These are phyloP conservation scores for Pterothamnion heteromorphum DNA, from an alignment of 31 red algal genomes.

Conservation along the genomic window DNA sequence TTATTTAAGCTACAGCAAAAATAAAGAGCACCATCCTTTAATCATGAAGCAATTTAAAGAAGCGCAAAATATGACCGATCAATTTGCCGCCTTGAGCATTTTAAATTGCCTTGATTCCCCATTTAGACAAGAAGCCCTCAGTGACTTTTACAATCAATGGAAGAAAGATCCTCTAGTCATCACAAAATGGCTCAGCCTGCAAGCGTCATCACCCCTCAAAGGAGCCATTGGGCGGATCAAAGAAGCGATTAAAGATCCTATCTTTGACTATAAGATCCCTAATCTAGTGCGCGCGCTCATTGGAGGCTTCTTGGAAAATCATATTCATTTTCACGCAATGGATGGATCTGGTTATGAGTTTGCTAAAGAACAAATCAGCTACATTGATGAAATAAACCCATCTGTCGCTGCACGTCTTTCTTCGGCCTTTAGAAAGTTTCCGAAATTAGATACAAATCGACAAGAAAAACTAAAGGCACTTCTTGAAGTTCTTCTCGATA, in stretches of 20 bases:
- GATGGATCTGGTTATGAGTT: slow-evolving; percentile 78
- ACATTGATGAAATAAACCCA: slow-evolving; percentile 78
- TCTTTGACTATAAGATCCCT: too few species aligned
- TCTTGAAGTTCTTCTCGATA: too few species aligned
- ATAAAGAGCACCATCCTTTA: slow-evolving; percentile 47
- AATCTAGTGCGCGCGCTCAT: slow-evolving; percentile 85
- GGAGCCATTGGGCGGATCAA: too few species aligned
- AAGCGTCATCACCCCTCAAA: slow-evolving; percentile 70
- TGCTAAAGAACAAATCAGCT: slow-evolving; percentile 72
- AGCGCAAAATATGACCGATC: slow-evolving; percentile 87
- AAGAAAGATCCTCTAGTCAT: slow-evolving; percentile 70
- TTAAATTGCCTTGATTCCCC: slow-evolving; percentile 24
- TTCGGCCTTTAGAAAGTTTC: too few species aligned
- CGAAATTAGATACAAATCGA: too few species aligned
- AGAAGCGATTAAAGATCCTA: too few species aligned
- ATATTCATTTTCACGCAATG: slow-evolving; percentile 61
- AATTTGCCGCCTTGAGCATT: slow-evolving; percentile 65
- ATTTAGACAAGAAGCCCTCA: slow-evolving; percentile 61
- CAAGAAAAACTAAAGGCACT: too few species aligned
- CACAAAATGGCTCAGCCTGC: slow-evolving; percentile 87
- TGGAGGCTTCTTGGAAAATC: slow-evolving; percentile 65
- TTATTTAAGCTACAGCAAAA: slow-evolving; percentile 59
- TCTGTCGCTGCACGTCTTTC: slow-evolving; percentile 63
- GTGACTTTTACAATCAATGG: slow-evolving; percentile 87
- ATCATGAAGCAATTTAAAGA: slow-evolving; percentile 57